Evolutionary conservation across 495 filamentous ascomycete species (phyloP).

Genomic region (Beverwykella pulmonaria): DNA sequence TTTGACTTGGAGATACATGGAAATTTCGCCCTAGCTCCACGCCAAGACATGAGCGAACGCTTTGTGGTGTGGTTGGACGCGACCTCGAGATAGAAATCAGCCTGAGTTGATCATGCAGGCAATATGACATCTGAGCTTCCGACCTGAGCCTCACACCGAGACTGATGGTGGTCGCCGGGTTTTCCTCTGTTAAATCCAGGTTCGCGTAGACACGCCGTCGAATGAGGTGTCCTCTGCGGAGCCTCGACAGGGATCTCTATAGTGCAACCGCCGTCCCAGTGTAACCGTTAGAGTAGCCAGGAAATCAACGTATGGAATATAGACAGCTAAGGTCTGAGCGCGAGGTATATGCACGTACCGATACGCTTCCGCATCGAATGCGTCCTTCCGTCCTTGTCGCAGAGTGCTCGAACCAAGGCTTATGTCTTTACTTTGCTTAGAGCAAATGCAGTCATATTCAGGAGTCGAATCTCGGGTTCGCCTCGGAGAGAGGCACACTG

Average conservation of each 20-base stretch:
- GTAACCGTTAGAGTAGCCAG: constrained; percentile 21
- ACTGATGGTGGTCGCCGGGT: background rate
- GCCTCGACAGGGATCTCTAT: constrained; percentile 20
- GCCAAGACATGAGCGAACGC: background rate
- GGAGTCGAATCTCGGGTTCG: background rate
- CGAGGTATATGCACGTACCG: constrained; percentile 36
- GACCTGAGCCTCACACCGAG: constrained; percentile 12
- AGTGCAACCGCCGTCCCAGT: constrained; percentile 23
- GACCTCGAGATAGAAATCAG: constrained; percentile 20
- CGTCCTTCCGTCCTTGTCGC: background rate
- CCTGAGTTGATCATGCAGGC: constrained; percentile 20
- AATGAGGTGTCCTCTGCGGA: constrained; percentile 8
- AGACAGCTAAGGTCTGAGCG: constrained; percentile 10
- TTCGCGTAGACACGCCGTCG: constrained; percentile 13
- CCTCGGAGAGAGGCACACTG: background rate
- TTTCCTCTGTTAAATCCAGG: constrained; percentile 21
- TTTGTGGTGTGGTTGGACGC: constrained; percentile 5
- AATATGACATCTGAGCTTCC: constrained; percentile 17
- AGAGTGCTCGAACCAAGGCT: constrained; percentile 14
- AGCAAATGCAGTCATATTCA: constrained; percentile 13
- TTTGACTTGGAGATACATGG: constrained; percentile 5
- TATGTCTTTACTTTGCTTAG: constrained; percentile 11
- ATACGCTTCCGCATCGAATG: constrained; percentile 29
- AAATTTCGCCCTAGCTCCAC: background rate
- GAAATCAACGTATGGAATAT: constrained; percentile 23